phyloP scores from a whole-genome alignment of 2,329 filamentous ascomycete genomes.

The Arachnopeziza araneosa region DNA sequence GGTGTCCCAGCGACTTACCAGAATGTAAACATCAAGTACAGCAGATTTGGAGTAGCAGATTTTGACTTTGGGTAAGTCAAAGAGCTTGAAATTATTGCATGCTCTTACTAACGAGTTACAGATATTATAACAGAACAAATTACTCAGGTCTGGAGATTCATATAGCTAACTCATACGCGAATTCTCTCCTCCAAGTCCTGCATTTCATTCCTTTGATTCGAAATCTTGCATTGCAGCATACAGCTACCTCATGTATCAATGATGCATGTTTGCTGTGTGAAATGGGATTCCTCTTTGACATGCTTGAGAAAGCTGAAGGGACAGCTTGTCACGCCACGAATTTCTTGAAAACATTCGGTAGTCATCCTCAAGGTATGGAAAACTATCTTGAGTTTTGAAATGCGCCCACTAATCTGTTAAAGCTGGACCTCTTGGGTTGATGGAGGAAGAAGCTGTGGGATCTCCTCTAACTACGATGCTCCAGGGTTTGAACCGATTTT shows the following conservation, averaged over 20 bases:
- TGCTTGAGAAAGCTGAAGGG: conserved; percentile 92
- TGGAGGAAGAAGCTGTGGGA: conserved; percentile 77
- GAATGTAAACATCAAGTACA: conserved; percentile 97
- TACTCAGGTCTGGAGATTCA: conserved; percentile 94
- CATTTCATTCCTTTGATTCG: conserved; percentile 84
- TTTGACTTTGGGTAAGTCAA: conserved; percentile 82
- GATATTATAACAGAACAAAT: conserved; percentile 88
- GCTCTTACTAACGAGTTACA: conserved; percentile 31
- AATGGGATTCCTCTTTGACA: conserved; percentile 92
- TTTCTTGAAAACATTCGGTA: conserved; percentile 81
- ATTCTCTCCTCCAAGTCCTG: conserved; percentile 83
- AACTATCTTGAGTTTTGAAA: background rate
- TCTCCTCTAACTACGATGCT: conserved; percentile 74
- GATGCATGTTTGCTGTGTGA: conserved; percentile 89
- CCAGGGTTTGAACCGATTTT: conserved; percentile 78
- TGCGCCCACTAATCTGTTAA: conserved; percentile 16
- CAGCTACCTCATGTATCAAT: conserved; percentile 75
- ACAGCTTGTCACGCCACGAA: conserved; percentile 96
- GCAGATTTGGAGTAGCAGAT: conserved; percentile 97
- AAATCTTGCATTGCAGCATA: conserved; percentile 84
- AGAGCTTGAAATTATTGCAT: background rate
- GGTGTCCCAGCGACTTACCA: conserved; percentile 87
- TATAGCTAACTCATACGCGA: conserved; percentile 94
- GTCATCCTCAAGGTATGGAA: conserved; percentile 63
- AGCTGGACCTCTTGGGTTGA: conserved; percentile 69